Evolutionary conservation across 1,284 basidiomycete species (phyloP).

Genomic region (Nidula niveotomentosa): DNA sequence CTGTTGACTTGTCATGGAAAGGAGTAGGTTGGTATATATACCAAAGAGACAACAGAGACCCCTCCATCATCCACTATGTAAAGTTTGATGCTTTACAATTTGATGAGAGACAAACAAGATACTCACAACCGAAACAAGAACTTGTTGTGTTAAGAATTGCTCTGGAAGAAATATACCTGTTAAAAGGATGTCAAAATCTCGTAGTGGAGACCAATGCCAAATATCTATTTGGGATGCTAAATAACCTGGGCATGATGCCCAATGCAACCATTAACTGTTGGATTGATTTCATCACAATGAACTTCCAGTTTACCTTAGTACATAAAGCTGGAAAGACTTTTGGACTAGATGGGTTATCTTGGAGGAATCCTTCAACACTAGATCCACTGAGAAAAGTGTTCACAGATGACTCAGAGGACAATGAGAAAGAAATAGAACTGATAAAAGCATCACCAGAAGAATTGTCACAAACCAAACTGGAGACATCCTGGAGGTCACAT

Average conservation of each 20-base stretch:
- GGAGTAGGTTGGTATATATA: constrained; percentile 2
- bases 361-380: no score
- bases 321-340: neutral
- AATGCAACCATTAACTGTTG: constrained; percentile 34
- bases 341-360: neutral
- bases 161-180: constrained; percentile 18
- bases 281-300: constrained; percentile 18
- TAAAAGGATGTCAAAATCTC: constrained; percentile 31
- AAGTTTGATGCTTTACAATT: constrained; percentile 32
- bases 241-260: constrained; percentile 31
- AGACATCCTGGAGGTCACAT: no score
- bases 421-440: no score
- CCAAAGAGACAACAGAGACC: constrained; percentile 20
- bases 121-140: constrained; percentile 38
- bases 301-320: neutral
- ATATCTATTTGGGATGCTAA: constrained; percentile 39
- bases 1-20: constrained; percentile 21
- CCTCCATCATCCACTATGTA: constrained; percentile 10
- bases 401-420: no score
- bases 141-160: constrained; percentile 33
- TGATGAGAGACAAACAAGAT: constrained; percentile 29
- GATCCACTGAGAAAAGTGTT: no score
- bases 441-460: no score
- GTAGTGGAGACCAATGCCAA: constrained; percentile 33
- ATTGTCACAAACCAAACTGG: no score